Percentiles rank a stretch among this genome's conserved stretches.
phyloP scores from a whole-genome alignment of 345 rosid species.

The Corchorus olitorius region DNA sequence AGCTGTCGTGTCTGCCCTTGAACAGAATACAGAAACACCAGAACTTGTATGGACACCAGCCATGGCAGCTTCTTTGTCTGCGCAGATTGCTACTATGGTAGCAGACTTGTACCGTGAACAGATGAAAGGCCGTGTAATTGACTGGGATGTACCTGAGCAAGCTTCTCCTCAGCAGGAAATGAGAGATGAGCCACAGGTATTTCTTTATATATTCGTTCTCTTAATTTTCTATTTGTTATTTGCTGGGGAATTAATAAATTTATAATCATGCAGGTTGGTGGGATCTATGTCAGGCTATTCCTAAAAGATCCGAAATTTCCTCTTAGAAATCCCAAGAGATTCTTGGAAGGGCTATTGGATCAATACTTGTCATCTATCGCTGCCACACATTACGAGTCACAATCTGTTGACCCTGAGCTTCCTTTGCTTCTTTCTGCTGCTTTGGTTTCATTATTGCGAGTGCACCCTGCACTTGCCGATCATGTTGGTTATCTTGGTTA shows the following conservation, averaged over 20 bases:
- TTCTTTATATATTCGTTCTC: slow-evolving; percentile 11
- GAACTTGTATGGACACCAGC: slow-evolving; percentile 99
- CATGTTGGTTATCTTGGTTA: slow-evolving; percentile 98
- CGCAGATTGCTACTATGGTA: slow-evolving; percentile 94
- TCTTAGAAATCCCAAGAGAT: slow-evolving; percentile 91
- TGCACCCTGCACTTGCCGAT: slow-evolving; percentile 97
- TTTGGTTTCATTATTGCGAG: slow-evolving; percentile 94
- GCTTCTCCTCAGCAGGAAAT: slow-evolving; percentile 85
- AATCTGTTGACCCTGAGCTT: slow-evolving; percentile 86
- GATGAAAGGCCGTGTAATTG: slow-evolving; percentile 87
- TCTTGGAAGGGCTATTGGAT: slow-evolving; percentile 96
- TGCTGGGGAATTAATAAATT: slow-evolving; percentile 24
- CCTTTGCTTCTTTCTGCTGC: slow-evolving; percentile 98
- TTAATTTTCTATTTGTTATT: not conserved
- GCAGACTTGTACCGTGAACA: slow-evolving; percentile 90
- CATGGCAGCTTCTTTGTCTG: slow-evolving; percentile 97
- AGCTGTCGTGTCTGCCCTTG: slow-evolving; percentile 88
- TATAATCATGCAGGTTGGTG: slow-evolving; percentile 74
- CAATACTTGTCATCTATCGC: slow-evolving; percentile 94
- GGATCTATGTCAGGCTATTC: slow-evolving; percentile 91
- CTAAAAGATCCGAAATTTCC: slow-evolving; percentile 98
- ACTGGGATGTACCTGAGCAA: slow-evolving; percentile 99
- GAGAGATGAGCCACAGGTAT: slow-evolving; percentile 94
- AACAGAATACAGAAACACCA: slow-evolving; percentile 93
- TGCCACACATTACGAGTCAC: slow-evolving; percentile 81